phyloP scores from a whole-genome alignment of 2,329 filamentous ascomycete genomes.

The Lizonia empirigonia region DNA sequence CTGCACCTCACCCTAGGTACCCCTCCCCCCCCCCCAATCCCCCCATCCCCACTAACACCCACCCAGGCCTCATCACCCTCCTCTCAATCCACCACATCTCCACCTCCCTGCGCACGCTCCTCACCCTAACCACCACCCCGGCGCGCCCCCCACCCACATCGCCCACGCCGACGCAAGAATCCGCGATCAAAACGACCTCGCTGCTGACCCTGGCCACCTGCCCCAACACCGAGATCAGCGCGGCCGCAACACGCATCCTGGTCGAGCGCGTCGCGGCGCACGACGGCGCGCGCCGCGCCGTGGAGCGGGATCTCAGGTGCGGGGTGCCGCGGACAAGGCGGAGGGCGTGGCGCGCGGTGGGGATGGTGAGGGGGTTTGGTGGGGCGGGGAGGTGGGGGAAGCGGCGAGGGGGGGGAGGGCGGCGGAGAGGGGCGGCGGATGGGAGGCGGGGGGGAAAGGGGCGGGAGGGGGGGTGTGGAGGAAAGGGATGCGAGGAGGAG shows the following conservation, averaged over 20 bases:
- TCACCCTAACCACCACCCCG: slow-evolving; percentile 73
- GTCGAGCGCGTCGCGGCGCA: slow-evolving; percentile 44
- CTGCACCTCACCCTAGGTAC: slow-evolving; percentile 55
- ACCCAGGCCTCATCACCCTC: slow-evolving; percentile 61
- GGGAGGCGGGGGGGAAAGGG: background rate
- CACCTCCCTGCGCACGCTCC: slow-evolving; percentile 63
- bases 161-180: slow-evolving; percentile 72
- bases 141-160: slow-evolving; percentile 42
- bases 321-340: slow-evolving; percentile 23
- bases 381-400: no score
- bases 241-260: slow-evolving; percentile 46
- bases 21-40: slow-evolving; percentile 48
- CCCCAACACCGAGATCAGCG: slow-evolving; percentile 52
- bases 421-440: background rate
- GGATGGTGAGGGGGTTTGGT: slow-evolving; percentile 35
- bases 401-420: background rate
- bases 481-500: slow-evolving; percentile 76
- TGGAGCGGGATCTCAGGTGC: slow-evolving; percentile 37
- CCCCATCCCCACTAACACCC: slow-evolving; percentile 28
- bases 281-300: slow-evolving; percentile 18
- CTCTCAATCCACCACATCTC: slow-evolving; percentile 61
- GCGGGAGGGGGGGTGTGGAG: slow-evolving; percentile 38
- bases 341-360: slow-evolving; percentile 34
- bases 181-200: slow-evolving; percentile 50
- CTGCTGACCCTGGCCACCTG: slow-evolving; percentile 50